phyloP scores from a whole-genome alignment of 495 filamentous ascomycete genomes.

The Aspergillus funiculosus region DNA sequence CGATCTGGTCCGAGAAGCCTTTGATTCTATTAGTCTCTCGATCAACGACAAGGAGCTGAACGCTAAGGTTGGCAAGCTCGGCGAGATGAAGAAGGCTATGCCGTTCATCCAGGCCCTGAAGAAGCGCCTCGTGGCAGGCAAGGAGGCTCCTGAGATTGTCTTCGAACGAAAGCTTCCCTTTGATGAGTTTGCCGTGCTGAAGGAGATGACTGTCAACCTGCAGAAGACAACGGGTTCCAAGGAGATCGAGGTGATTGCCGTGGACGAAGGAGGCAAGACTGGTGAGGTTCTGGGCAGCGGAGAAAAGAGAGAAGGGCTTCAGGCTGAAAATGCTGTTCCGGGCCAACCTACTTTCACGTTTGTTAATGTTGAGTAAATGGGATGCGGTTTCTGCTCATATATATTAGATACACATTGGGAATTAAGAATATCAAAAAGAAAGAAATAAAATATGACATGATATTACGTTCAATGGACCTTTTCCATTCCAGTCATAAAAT shows the following conservation, averaged over 20 bases:
- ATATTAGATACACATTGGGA: constrained; percentile 4
- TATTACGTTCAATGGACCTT: too few species aligned
- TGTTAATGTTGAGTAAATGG: constrained; percentile 56
- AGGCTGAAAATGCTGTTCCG: constrained; percentile 67
- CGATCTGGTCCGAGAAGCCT: constrained; percentile 65
- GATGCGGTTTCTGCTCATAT: too few species aligned
- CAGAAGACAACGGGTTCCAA: constrained; percentile 61
- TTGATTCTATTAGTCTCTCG: constrained; percentile 47
- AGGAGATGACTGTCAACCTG: constrained; percentile 52
- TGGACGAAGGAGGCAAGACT: constrained; percentile 65
- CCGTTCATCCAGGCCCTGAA: constrained; percentile 89
- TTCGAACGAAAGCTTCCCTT: constrained; percentile 80
- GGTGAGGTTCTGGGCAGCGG: constrained; percentile 51
- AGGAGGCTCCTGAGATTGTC: constrained; percentile 54
- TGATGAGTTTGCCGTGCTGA: constrained; percentile 68
- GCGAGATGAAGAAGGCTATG: constrained; percentile 96
- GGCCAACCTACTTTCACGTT: constrained; percentile 73
- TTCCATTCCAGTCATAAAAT: too few species aligned
- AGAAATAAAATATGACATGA: constrained; percentile 18
- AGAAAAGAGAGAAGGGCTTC: constrained; percentile 50
- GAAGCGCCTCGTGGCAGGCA: constrained; percentile 60
- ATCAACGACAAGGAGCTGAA: constrained; percentile 76
- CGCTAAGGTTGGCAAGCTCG: constrained; percentile 66
- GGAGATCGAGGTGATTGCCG: constrained; percentile 56
- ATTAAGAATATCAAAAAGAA: constrained; percentile 14